phyloP scores from a whole-genome alignment of 192 early-diverging fungal genomes.

The Dimargaris verticillata region DNA sequence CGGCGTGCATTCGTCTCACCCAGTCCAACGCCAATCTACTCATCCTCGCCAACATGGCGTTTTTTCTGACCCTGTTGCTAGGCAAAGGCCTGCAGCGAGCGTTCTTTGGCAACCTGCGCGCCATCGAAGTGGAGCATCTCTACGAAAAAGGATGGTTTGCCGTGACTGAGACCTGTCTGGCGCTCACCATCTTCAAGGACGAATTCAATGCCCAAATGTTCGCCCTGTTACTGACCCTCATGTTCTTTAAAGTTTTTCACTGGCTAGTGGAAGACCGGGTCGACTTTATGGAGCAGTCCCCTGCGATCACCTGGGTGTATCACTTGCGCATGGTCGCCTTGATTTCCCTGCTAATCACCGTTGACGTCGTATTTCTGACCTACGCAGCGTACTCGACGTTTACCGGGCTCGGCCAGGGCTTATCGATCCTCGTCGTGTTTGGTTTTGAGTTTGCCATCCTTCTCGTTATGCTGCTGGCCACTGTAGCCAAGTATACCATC shows the following conservation, averaged over 20 bases:
- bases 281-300: conserved; percentile 41
- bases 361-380: conserved; percentile 60
- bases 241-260: conserved; percentile 91
- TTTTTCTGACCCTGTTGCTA: conserved; percentile 60
- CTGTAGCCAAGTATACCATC: conserved; percentile 68
- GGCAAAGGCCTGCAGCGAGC: conserved; percentile 60
- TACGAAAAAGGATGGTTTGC: conserved; percentile 97
- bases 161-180: conserved; percentile 88
- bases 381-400: conserved; percentile 57
- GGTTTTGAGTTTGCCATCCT: conserved; percentile 95
- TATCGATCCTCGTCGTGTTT: conserved; percentile 88
- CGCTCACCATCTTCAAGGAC: conserved; percentile 90
- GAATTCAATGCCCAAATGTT: conserved; percentile 82
- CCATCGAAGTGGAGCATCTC: conserved; percentile 93
- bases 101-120: conserved; percentile 83
- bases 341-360: conserved; percentile 25
- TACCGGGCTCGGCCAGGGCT: not conserved
- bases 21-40: conserved; percentile 77
- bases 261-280: conserved; percentile 89
- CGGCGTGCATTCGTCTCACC: conserved; percentile 76
- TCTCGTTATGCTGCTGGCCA: conserved; percentile 53
- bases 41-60: conserved; percentile 65
- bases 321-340: conserved; percentile 13
- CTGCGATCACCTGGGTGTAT: conserved; percentile 14
- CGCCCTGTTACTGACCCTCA: conserved; percentile 65